Conservation (phyloP, 2,329 filamentous ascomycete species). For the Boeremia lycopersici region DNA sequence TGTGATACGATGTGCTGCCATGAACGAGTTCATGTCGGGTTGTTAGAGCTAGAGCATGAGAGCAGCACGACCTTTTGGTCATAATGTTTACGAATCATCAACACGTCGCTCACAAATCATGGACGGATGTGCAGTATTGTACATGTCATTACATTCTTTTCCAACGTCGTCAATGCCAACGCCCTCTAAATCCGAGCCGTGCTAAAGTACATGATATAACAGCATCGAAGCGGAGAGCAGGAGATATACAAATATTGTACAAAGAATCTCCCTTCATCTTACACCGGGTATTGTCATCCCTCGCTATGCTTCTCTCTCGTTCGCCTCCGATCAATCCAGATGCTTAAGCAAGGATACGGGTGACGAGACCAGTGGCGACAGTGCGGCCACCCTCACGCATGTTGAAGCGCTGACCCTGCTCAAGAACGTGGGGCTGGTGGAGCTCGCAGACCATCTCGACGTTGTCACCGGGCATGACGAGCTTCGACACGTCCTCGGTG, state of each 20-base stretch:
- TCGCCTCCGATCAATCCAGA: slow-evolving; percentile 2
- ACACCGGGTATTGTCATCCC: slow-evolving; percentile 15
- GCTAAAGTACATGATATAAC: slow-evolving; percentile 35
- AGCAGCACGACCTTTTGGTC: not conserved
- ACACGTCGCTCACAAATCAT: not conserved
- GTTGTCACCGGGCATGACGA: slow-evolving; percentile 98
- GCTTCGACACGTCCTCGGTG: slow-evolving; percentile 74
- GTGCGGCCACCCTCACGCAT: slow-evolving; percentile 89
- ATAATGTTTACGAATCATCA: not conserved
- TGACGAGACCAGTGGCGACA: slow-evolving; percentile 49
- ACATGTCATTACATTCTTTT: slow-evolving; percentile 29
- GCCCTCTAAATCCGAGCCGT: slow-evolving; percentile 32
- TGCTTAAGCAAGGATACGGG: slow-evolving; percentile 45
- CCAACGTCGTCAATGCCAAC: slow-evolving; percentile 25
- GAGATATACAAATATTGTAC: slow-evolving; percentile 33
- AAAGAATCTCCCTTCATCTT: slow-evolving; percentile 22
- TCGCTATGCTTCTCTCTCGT: slow-evolving; percentile 5
- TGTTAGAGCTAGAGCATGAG: not conserved
- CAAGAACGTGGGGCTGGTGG: slow-evolving; percentile 83
- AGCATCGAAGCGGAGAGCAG: slow-evolving; percentile 34
- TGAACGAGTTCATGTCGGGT: no score
- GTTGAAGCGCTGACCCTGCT: slow-evolving; percentile 95
- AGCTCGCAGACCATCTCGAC: slow-evolving; percentile 94
- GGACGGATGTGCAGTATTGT: slow-evolving; percentile 4
- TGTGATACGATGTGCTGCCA: no score